Conservation (phyloP, 768 basidiomycete genomes). For the Steccherinum ochraceum region DNA sequence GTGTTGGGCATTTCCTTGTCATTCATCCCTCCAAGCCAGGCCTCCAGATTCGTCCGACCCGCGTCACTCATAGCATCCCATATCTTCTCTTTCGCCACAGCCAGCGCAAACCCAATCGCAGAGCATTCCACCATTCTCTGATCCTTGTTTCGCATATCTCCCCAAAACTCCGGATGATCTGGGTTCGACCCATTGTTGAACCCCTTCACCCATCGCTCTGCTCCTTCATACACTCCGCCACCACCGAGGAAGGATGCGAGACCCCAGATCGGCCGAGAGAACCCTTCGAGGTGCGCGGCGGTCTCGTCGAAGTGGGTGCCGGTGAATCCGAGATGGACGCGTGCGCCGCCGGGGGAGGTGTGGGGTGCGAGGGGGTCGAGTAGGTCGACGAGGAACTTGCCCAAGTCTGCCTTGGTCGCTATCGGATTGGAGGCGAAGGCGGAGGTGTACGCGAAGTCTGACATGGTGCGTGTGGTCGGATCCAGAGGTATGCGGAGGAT, state of each 20-base stretch:
- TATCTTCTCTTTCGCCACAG: constrained; percentile 56
- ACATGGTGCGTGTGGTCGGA: too few species aligned
- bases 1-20: constrained; percentile 81
- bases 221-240: constrained; percentile 52
- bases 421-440: constrained; percentile 56
- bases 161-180: constrained; percentile 66
- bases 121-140: constrained; percentile 82
- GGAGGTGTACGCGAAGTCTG: constrained; percentile 21
- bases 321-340: constrained; percentile 61
- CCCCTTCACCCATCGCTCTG: constrained; percentile 57
- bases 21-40: constrained; percentile 72
- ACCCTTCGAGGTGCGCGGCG: constrained; percentile 71
- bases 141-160: constrained; percentile 65
- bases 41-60: constrained; percentile 51
- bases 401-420: constrained; percentile 53
- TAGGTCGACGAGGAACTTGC: constrained; percentile 45
- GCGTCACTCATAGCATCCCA: constrained; percentile 53
- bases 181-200: constrained; percentile 68
- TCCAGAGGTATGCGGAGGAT: too few species aligned
- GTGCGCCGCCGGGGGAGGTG: constrained; percentile 68
- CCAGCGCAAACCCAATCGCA: constrained; percentile 66
- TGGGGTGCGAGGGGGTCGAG: constrained; percentile 63
- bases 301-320: constrained; percentile 70
- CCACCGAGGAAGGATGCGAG: constrained; percentile 60
- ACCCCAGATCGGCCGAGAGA: constrained; percentile 74